A percentile compares a stretch with the other conserved stretches of the same genome.
Evolutionary conservation across 2,329 filamentous ascomycete genomes (phyloP).

Genomic region (Dothiorella sarmentorum): DNA sequence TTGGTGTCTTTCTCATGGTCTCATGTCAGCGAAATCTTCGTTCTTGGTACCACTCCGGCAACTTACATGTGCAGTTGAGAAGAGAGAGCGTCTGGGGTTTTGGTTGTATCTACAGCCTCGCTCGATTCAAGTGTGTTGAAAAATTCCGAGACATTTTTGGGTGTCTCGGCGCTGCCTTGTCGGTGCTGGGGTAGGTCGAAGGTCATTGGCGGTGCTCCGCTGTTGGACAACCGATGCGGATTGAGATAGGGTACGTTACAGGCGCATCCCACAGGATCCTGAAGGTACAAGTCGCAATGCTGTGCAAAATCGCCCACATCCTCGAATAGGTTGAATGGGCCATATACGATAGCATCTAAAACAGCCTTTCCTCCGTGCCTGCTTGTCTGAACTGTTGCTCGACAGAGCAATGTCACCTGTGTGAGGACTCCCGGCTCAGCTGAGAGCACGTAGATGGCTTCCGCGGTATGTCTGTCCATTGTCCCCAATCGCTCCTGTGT

Average conservation of each 20-base stretch:
- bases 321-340: constrained; percentile 17
- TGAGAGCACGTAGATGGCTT: no score
- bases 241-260: constrained; percentile 26
- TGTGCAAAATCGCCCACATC: constrained; percentile 27
- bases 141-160: neutral
- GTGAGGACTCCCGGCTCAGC: no score
- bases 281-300: constrained; percentile 26
- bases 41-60: neutral
- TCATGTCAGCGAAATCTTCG: no score
- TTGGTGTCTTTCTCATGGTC: no score
- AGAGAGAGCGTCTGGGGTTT: neutral
- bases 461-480: no score
- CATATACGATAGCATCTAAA: constrained; percentile 22
- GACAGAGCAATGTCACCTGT: no score
- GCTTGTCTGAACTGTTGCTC: no score
- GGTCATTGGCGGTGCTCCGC: constrained; percentile 1
- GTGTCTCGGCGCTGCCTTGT: neutral
- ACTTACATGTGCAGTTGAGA: constrained; percentile 13
- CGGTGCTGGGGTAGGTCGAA: neutral
- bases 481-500: no score
- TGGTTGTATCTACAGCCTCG: neutral
- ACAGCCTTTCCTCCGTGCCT: no score
- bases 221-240: constrained; percentile 25
- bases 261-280: constrained; percentile 23
- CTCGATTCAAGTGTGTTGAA: neutral